Evolutionary conservation across 768 basidiomycete genomes (phyloP).

Genomic region (Gloeopeniophorella convolvens): DNA sequence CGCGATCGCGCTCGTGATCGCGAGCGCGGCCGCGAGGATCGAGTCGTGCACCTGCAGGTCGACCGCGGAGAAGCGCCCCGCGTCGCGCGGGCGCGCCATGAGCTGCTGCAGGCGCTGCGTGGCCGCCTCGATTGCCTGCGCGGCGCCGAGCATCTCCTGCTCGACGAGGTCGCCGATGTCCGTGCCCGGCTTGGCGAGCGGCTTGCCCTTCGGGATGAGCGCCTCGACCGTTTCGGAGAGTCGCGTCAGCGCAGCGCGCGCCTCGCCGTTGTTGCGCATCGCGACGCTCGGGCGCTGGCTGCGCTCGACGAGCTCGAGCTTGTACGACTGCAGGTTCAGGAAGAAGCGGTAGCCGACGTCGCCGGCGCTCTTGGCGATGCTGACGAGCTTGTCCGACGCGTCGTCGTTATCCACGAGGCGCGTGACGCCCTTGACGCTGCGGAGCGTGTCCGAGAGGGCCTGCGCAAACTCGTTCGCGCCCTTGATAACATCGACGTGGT

Average conservation of each 20-base stretch:
- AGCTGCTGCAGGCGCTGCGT: constrained; percentile 86
- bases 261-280: constrained; percentile 83
- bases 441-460: constrained; percentile 82
- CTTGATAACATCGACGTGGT: constrained; percentile 97
- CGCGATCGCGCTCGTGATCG: constrained; percentile 92
- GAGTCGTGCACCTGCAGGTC: constrained; percentile 98
- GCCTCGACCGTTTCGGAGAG: constrained; percentile 84
- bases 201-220: constrained; percentile 78
- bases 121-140: constrained; percentile 88
- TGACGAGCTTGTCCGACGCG: constrained; percentile 83
- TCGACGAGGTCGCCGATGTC: constrained; percentile 96
- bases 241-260: constrained; percentile 72
- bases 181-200: constrained; percentile 73
- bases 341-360: constrained; percentile 89
- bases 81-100: constrained; percentile 86
- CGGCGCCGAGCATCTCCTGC: constrained; percentile 92
- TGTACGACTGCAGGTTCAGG: constrained; percentile 94
- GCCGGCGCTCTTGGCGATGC: constrained; percentile 77
- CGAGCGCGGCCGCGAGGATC: constrained; percentile 88
- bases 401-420: constrained; percentile 89
- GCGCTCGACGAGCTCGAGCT: constrained; percentile 70
- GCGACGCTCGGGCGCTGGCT: constrained; percentile 77
- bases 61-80: constrained; percentile 79
- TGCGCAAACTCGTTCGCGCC: constrained; percentile 96
- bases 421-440: constrained; percentile 93